Percentiles rank a stretch among this genome's conserved stretches.
Evolutionary conservation across 2,329 filamentous ascomycete species (phyloP).

Genomic region (Claviceps arundinis): DNA sequence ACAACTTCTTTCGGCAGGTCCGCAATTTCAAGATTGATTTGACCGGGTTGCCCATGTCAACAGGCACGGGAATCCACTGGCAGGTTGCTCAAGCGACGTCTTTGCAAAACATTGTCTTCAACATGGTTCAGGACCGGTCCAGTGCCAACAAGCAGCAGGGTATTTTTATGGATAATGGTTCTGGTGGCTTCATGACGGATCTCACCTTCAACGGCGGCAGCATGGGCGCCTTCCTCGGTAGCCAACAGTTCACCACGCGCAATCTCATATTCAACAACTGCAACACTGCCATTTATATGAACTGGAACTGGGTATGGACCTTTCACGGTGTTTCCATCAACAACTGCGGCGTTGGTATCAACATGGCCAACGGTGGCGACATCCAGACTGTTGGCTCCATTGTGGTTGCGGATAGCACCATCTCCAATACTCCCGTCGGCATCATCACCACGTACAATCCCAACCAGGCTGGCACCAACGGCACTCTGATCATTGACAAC

Average conservation of each 20-base stretch:
- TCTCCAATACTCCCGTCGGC: slow-evolving; percentile 63
- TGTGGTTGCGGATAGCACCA: slow-evolving; percentile 65
- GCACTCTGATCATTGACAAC: slow-evolving; percentile 76
- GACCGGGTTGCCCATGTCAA: slow-evolving; percentile 45
- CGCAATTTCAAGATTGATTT: slow-evolving; percentile 73
- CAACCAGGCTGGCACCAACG: slow-evolving; percentile 53
- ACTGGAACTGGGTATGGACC: slow-evolving; percentile 85
- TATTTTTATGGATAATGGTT: slow-evolving; percentile 77
- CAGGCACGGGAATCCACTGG: slow-evolving; percentile 67
- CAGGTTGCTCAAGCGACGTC: slow-evolving; percentile 75
- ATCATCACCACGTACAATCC: slow-evolving; percentile 56
- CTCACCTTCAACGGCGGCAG: slow-evolving; percentile 72
- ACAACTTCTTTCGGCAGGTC: slow-evolving; percentile 74
- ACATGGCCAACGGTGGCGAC: slow-evolving; percentile 55
- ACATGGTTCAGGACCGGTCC: slow-evolving; percentile 57
- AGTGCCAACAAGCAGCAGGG: slow-evolving; percentile 57
- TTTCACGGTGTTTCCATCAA: slow-evolving; percentile 66
- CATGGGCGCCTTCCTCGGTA: slow-evolving; percentile 67
- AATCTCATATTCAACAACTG: slow-evolving; percentile 74
- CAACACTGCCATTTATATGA: slow-evolving; percentile 74
- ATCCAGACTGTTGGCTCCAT: slow-evolving; percentile 74
- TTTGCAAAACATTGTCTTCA: slow-evolving; percentile 69
- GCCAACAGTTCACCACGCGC: slow-evolving; percentile 76
- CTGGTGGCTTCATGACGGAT: slow-evolving; percentile 73
- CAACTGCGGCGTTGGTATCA: slow-evolving; percentile 60